Conservation (phyloP, 257 asterid genomes). For the Ajuga chamaepitys region DNA sequence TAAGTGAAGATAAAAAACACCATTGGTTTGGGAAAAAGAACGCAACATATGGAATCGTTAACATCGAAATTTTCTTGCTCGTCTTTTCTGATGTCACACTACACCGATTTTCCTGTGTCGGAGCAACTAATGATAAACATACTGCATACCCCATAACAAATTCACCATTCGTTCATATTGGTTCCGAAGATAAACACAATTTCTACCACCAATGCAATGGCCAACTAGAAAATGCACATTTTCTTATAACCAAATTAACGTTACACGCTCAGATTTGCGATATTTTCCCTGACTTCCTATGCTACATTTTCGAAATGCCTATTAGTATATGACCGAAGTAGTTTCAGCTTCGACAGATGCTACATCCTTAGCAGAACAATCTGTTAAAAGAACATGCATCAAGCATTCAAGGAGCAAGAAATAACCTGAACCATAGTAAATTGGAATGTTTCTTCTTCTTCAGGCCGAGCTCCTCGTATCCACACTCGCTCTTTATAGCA, state of each 20-base stretch:
- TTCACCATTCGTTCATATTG: neutral
- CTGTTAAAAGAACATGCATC: neutral
- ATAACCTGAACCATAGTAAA: slow-evolving; percentile 82
- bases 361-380: neutral
- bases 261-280: neutral
- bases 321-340: neutral
- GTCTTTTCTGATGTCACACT: neutral
- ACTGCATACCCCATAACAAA: neutral
- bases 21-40: neutral
- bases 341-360: neutral
- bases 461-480: slow-evolving; percentile 88
- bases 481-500: slow-evolving; percentile 76
- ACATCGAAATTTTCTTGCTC: neutral
- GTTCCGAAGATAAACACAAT: neutral
- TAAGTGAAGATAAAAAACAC: too few species aligned
- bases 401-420: slow-evolving; percentile 5
- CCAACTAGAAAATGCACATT: neutral
- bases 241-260: neutral
- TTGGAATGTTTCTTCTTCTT: slow-evolving; percentile 81
- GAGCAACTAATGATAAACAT: neutral
- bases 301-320: neutral
- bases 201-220: neutral
- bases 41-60: neutral
- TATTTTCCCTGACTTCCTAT: neutral
- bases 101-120: neutral